A percentile compares a stretch with the other conserved stretches of the same genome.
Evolutionary conservation across 1,139 yeast species (phyloP).

Genomic region (Saccharomyces hybrid): DNA sequence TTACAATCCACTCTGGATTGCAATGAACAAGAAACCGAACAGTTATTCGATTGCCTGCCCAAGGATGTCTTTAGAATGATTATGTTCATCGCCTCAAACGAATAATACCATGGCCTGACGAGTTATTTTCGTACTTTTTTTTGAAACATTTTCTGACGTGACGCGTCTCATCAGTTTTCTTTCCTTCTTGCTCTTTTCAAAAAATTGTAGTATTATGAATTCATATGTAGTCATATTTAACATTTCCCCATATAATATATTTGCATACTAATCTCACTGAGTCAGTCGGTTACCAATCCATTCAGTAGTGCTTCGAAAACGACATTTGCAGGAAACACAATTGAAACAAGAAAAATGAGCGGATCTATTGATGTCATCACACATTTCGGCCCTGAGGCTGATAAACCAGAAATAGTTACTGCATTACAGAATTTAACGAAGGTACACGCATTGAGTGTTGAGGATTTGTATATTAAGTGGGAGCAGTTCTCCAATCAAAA

Average conservation of each 20-base stretch:
- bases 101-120: neutral
- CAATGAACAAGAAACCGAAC: conserved; percentile 4
- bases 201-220: neutral
- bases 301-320: neutral
- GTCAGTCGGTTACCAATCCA: neutral
- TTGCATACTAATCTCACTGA: neutral
- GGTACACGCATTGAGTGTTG: conserved; percentile 45
- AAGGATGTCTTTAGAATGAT: conserved; percentile 8
- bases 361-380: conserved; percentile 23
- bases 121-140: neutral
- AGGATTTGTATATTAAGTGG: conserved; percentile 79
- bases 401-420: conserved; percentile 38
- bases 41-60: conserved; percentile 8
- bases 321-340: too few relatives aligned
- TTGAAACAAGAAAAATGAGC: neutral
- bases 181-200: neutral
- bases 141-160: neutral
- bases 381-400: conserved; percentile 43
- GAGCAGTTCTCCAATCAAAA: conserved; percentile 70
- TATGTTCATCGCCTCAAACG: conserved; percentile 8
- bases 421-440: conserved; percentile 41
- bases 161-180: neutral
- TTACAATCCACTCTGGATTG: neutral
- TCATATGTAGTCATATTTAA: neutral
- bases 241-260: neutral